Evolutionary conservation across 345 rosid species (phyloP).

Genomic region (Hibiscus syriacus): DNA sequence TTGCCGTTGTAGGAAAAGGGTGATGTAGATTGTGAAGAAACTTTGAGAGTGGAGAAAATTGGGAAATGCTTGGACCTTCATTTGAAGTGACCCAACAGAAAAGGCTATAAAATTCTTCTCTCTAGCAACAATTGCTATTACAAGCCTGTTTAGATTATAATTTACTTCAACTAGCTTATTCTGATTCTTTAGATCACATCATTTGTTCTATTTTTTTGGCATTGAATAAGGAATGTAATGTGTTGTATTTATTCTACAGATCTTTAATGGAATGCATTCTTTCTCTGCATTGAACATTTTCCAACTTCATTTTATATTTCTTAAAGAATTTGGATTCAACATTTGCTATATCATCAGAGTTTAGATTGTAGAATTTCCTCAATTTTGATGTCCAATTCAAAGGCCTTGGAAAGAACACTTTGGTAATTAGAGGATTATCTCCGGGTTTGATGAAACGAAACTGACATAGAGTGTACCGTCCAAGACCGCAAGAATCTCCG

Average conservation of each 20-base stretch:
- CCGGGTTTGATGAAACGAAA: too few species aligned
- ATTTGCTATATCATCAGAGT: too few species aligned
- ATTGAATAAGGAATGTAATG: neutral
- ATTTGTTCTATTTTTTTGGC: neutral
- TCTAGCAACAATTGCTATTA: constrained; percentile 29
- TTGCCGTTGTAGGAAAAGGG: constrained; percentile 8
- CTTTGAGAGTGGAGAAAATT: constrained; percentile 34
- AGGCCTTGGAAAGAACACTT: too few species aligned
- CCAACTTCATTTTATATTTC: too few species aligned
- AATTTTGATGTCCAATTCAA: too few species aligned
- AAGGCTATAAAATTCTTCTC: constrained; percentile 37
- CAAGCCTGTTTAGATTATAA: constrained; percentile 32
- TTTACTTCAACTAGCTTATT: neutral
- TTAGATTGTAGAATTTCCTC: too few species aligned
- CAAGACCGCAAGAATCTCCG: constrained; percentile 20
- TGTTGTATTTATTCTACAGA: neutral
- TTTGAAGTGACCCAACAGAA: constrained; percentile 27
- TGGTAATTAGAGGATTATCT: too few species aligned
- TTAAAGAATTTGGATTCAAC: too few species aligned
- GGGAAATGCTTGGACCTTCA: constrained; percentile 30
- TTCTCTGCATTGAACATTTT: neutral
- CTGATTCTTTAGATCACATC: neutral
- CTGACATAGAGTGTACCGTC: constrained; percentile 31
- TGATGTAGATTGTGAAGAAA: constrained; percentile 25
- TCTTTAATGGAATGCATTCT: neutral